A percentile compares a stretch with the other conserved stretches of the same genome.
Conservation (phyloP, 805 yeast genomes). For the Jamesozyma piceae region DNA sequence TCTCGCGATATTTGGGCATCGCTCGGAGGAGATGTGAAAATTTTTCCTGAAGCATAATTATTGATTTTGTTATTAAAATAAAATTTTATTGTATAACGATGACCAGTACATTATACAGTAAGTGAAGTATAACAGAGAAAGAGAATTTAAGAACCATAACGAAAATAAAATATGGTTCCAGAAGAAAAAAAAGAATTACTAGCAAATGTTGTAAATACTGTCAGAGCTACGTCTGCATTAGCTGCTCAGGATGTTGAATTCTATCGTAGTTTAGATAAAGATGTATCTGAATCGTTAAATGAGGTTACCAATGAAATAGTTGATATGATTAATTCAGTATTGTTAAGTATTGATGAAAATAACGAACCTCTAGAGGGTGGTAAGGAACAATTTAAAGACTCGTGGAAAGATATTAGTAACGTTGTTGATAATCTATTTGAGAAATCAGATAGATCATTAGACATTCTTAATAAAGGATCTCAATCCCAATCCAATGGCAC, state of each 20-base stretch:
- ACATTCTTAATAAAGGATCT: constrained; percentile 28
- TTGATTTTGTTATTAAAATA: background rate
- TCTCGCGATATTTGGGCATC: too few species aligned
- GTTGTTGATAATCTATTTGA: constrained; percentile 66
- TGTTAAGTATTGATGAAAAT: constrained; percentile 32
- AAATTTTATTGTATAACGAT: too few species aligned
- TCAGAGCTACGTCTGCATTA: constrained; percentile 59
- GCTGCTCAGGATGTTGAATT: constrained; percentile 78
- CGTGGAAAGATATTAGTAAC: constrained; percentile 57
- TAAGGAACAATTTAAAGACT: constrained; percentile 35
- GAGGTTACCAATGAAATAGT: constrained; percentile 36
- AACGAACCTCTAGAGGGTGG: constrained; percentile 27
- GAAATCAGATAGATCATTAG: constrained; percentile 62
- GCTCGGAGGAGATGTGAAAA: background rate
- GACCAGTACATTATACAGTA: too few species aligned
- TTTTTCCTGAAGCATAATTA: background rate
- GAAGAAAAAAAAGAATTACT: constrained; percentile 8
- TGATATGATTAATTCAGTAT: constrained; percentile 38
- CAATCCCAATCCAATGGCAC: constrained; percentile 14
- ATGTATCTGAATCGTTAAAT: constrained; percentile 34
- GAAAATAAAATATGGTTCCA: background rate
- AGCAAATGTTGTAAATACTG: constrained; percentile 30
- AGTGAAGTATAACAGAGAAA: too few species aligned
- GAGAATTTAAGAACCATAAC: too few species aligned
- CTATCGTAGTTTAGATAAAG: constrained; percentile 50